phyloP scores from a whole-genome alignment of 768 basidiomycete species.

The Pleurotus platypus region DNA sequence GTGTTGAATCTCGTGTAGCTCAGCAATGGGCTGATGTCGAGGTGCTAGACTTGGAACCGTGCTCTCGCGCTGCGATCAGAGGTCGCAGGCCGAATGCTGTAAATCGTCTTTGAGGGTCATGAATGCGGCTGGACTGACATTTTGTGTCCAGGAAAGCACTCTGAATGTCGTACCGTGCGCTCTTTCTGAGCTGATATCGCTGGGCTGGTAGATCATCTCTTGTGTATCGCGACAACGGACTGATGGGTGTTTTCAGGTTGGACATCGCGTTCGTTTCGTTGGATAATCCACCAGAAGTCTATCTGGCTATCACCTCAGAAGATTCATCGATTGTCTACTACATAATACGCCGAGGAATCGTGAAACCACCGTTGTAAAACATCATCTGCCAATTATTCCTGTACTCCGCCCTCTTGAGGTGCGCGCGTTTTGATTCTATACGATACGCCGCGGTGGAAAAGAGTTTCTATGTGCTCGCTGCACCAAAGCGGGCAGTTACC shows the following conservation, averaged over 20 bases:
- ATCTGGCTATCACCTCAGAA: constrained; percentile 67
- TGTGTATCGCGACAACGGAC: neutral
- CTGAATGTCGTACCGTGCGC: neutral
- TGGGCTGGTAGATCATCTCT: neutral
- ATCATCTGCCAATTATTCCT: neutral
- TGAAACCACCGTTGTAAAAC: constrained; percentile 60
- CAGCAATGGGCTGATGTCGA: constrained; percentile 71
- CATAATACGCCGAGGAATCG: constrained; percentile 72
- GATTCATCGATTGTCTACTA: constrained; percentile 86
- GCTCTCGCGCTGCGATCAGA: constrained; percentile 53
- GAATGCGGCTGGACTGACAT: neutral
- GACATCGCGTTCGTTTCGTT: constrained; percentile 52
- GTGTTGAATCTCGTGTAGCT: constrained; percentile 31
- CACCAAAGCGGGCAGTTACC: no score
- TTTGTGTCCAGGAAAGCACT: neutral
- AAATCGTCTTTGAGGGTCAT: constrained; percentile 10
- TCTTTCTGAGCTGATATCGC: neutral
- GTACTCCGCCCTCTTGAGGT: no score
- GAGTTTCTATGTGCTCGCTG: no score
- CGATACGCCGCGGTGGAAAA: no score
- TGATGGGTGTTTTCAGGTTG: constrained; percentile 38
- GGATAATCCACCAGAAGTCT: constrained; percentile 44
- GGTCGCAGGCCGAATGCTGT: constrained; percentile 57
- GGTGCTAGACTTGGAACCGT: constrained; percentile 22
- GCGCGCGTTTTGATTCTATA: no score